Evolutionary conservation across 2,329 filamentous ascomycete species (phyloP).

Genomic region (Alternaria triticimaculans): DNA sequence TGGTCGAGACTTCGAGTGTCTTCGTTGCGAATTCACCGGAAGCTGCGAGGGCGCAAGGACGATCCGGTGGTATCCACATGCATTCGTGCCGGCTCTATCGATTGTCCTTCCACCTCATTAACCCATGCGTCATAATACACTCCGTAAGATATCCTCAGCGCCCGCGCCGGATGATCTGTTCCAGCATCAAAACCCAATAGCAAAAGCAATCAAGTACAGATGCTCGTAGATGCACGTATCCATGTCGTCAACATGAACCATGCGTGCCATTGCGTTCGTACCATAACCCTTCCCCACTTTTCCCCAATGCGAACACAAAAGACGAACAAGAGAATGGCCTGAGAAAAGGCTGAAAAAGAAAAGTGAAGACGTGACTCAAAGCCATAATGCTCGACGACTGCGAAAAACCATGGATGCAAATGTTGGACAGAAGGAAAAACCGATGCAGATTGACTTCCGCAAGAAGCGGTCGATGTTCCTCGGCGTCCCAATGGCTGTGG

Average conservation of each 20-base stretch:
- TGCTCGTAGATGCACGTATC: conserved; percentile 13
- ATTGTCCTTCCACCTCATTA: conserved; percentile 26
- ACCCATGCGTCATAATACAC: conserved; percentile 35
- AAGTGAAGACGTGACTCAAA: conserved; percentile 9
- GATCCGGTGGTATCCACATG: conserved; percentile 27
- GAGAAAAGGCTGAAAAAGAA: conserved; percentile 24
- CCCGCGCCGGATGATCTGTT: conserved; percentile 36
- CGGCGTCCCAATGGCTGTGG: conserved; percentile 20
- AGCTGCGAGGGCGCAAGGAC: conserved; percentile 14
- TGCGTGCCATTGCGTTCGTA: conserved; percentile 16
- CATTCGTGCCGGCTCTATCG: conserved; percentile 22
- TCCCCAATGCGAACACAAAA: conserved; percentile 26
- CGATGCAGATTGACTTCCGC: conserved; percentile 19
- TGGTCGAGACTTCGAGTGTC: conserved; percentile 16
- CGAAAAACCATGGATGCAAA: conserved; percentile 8
- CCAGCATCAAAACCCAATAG: conserved; percentile 31
- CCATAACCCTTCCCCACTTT: conserved; percentile 12
- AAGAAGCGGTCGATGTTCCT: conserved; percentile 16
- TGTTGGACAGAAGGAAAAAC: conserved; percentile 17
- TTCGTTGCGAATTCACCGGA: conserved; percentile 24
- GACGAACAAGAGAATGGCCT: conserved; percentile 20
- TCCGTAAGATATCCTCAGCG: conserved; percentile 32
- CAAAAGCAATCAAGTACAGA: conserved; percentile 35
- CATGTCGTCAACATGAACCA: conserved; percentile 13
- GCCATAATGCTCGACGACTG: conserved; percentile 1